Conservation (phyloP, 805 yeast species). For the Sugiyamaella boreocaroliniensis region DNA sequence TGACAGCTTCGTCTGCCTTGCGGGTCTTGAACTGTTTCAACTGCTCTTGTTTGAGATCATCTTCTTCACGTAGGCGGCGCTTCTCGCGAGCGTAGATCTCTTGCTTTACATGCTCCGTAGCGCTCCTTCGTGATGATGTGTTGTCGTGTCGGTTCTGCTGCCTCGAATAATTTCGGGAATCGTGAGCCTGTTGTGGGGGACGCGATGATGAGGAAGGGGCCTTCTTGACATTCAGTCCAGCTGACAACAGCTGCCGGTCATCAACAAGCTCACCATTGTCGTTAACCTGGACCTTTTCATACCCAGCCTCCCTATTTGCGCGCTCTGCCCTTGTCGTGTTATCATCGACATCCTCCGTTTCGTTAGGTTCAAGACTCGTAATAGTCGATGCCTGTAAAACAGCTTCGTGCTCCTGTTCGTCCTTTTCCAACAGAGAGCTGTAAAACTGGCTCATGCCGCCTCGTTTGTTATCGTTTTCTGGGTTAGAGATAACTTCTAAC, state of each 20-base stretch:
- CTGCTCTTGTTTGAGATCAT: constrained; percentile 3
- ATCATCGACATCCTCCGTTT: constrained; percentile 10
- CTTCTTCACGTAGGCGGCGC: constrained; percentile 7
- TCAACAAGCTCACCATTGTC: constrained; percentile 27
- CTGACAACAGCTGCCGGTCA: constrained; percentile 22
- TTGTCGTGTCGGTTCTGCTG: neutral
- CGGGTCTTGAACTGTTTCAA: constrained; percentile 11
- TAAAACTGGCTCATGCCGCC: constrained; percentile 18
- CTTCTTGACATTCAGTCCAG: constrained; percentile 23
- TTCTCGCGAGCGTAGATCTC: constrained; percentile 9
- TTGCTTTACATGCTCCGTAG: constrained; percentile 5
- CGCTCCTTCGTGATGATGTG: neutral
- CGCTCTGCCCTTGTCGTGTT: constrained; percentile 16
- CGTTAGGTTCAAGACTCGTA: neutral
- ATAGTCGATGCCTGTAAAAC: constrained; percentile 7
- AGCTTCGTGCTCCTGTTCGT: constrained; percentile 17
- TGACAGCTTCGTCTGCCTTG: constrained; percentile 15
- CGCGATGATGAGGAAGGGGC: neutral
- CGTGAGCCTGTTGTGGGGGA: neutral
- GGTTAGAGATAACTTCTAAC: neutral
- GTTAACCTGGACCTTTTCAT: constrained; percentile 19
- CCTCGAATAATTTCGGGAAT: neutral
- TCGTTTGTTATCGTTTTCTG: constrained; percentile 1
- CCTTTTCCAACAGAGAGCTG: constrained; percentile 17
- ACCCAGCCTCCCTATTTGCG: constrained; percentile 18